Percentiles rank a stretch among this genome's conserved stretches.
phyloP scores from a whole-genome alignment of 306 rosid species.

The Inga laurina region DNA sequence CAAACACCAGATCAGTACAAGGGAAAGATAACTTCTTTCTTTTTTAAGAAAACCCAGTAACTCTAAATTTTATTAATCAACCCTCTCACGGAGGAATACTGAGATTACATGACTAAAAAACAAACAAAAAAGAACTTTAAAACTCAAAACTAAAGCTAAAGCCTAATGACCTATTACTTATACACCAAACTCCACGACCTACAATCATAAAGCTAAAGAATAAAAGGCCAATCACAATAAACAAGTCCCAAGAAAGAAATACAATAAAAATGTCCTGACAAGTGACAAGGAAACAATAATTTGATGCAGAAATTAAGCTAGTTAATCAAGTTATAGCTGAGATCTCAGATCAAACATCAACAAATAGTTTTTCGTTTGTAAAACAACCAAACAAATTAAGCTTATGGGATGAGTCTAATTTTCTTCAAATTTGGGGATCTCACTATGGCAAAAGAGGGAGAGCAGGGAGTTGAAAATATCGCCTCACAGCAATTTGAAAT shows the following conservation, averaged over 20 bases:
- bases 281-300: not conserved
- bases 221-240: not conserved
- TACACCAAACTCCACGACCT: not conserved
- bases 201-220: not conserved
- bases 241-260: not conserved
- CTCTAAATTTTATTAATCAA: not conserved
- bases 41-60: not conserved
- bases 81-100: not conserved
- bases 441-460: not conserved
- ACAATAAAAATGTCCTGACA: not conserved
- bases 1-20: slow-evolving; percentile 9
- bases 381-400: not conserved
- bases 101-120: not conserved
- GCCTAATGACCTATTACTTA: not conserved
- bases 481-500: not conserved
- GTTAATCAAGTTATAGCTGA: slow-evolving; percentile 57
- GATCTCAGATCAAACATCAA: not conserved
- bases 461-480: not conserved
- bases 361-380: not conserved
- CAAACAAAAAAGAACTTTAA: not conserved
- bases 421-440: not conserved
- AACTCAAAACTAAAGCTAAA: not conserved
- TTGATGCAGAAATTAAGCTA: not conserved
- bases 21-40: not conserved
- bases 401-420: not conserved